Percentiles rank a stretch among this genome's conserved stretches.
phyloP scores from a whole-genome alignment of 306 rosid genomes.

The Trifolium dubium region DNA sequence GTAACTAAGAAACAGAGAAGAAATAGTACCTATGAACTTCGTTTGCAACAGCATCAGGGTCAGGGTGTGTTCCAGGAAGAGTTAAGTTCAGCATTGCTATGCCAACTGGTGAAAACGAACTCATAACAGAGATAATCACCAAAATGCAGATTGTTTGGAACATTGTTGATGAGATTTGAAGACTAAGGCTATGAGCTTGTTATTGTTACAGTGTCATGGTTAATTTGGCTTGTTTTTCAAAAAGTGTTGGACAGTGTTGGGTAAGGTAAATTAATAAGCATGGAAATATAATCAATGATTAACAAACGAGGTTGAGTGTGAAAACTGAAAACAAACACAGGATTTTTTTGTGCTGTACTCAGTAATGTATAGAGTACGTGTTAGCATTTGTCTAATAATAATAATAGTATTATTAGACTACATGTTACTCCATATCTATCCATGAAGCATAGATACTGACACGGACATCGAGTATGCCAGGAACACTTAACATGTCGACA shows the following conservation, averaged over 20 bases:
- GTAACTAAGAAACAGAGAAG: constrained; percentile 25
- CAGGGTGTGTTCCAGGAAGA: constrained; percentile 86
- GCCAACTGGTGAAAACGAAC: constrained; percentile 46
- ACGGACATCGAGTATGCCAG: too few species aligned
- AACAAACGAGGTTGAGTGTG: constrained; percentile 40
- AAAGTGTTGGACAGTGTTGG: constrained; percentile 39
- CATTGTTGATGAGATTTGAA: constrained; percentile 48
- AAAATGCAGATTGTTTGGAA: constrained; percentile 62
- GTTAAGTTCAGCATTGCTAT: constrained; percentile 67
- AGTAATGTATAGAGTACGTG: neutral
- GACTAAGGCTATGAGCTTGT: neutral
- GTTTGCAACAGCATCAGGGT: constrained; percentile 79
- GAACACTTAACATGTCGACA: too few species aligned
- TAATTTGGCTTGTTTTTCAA: constrained; percentile 21
- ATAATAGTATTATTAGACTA: too few species aligned
- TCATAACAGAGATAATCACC: constrained; percentile 49
- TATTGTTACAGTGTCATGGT: constrained; percentile 25
- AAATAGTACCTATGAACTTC: constrained; percentile 72
- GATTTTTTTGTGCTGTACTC: neutral
- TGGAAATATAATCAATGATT: constrained; percentile 2
- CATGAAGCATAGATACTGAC: too few species aligned
- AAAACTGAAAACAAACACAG: constrained; percentile 26
- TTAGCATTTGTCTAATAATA: too few species aligned
- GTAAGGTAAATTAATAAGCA: constrained; percentile 42
- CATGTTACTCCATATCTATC: too few species aligned